A percentile compares a stretch with the other conserved stretches of the same genome.
These are phyloP conservation scores for Thalassiosira exigua DNA, from an alignment of 352 stramenopile genomes.

Conservation along the genomic window DNA sequence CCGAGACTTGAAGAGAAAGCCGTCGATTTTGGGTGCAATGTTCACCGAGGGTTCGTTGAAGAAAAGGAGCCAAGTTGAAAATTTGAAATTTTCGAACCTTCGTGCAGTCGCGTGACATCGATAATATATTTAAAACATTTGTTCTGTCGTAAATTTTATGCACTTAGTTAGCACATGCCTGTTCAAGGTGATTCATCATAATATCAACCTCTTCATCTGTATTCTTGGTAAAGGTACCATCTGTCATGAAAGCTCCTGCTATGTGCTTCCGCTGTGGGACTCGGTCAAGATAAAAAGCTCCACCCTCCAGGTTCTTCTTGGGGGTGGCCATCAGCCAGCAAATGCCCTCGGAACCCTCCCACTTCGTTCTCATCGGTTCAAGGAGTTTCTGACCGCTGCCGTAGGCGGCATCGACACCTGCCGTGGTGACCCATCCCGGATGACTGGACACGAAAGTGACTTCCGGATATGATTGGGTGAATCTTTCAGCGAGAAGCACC, in stretches of 20 bases:
- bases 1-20: no score
- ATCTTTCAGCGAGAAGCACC: slow-evolving; percentile 83
- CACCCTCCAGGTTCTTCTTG: slow-evolving; percentile 66
- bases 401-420: slow-evolving; percentile 81
- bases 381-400: slow-evolving; percentile 80
- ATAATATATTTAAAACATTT: no score
- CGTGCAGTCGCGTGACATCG: no score
- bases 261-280: slow-evolving; percentile 80
- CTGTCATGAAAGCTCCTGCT: slow-evolving; percentile 78
- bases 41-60: no score
- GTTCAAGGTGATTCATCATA: slow-evolving; percentile 80
- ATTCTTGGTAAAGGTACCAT: slow-evolving; percentile 85
- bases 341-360: slow-evolving; percentile 87
- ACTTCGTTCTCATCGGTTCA: slow-evolving; percentile 80
- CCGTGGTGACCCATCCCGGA: slow-evolving; percentile 84
- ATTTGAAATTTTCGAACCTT: no score
- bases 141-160: no score
- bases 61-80: no score
- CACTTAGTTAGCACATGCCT: no score
- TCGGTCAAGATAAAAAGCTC: slow-evolving; percentile 85
- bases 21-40: no score
- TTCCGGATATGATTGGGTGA: slow-evolving; percentile 61
- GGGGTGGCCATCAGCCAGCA: slow-evolving; percentile 75
- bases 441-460: slow-evolving; percentile 76
- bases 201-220: slow-evolving; percentile 71